A percentile compares a stretch with the other conserved stretches of the same genome.
Conservation (phyloP, 2,329 filamentous ascomycete species). For the Dothideomycetidae sp. region DNA sequence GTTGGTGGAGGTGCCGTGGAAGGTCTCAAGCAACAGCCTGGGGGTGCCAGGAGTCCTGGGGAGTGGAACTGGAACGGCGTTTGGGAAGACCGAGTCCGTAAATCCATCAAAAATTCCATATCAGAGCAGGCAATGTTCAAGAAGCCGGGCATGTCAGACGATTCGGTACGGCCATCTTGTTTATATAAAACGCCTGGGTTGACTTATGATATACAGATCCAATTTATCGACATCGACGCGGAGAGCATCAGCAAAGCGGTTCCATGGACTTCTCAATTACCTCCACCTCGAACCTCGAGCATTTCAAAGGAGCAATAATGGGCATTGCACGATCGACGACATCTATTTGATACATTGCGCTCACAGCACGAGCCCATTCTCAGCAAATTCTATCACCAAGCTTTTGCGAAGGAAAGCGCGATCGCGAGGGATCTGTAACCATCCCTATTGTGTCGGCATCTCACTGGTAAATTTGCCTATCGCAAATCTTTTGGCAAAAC, state of each 20-base stretch:
- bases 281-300: not conserved
- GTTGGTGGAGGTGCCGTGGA: constrained; percentile 12
- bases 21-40: constrained; percentile 21
- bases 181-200: not conserved
- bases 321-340: too few relatives aligned
- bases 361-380: too few relatives aligned
- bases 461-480: too few relatives aligned
- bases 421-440: too few relatives aligned
- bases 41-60: constrained; percentile 48
- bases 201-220: constrained; percentile 12
- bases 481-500: too few relatives aligned
- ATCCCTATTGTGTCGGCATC: too few relatives aligned
- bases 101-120: constrained; percentile 60
- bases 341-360: too few relatives aligned
- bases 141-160: constrained; percentile 45
- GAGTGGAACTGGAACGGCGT: constrained; percentile 98
- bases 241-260: constrained; percentile 10
- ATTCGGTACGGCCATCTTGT: constrained; percentile 46
- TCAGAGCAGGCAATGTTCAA: constrained; percentile 72
- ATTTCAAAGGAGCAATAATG: not conserved
- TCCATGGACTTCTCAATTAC: constrained; percentile 8
- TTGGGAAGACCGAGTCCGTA: constrained; percentile 79
- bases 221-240: constrained; percentile 13
- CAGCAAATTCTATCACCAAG: too few relatives aligned
- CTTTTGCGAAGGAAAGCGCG: too few relatives aligned